phyloP scores from a whole-genome alignment of 345 rosid species.

The Alliaria petiolata region DNA sequence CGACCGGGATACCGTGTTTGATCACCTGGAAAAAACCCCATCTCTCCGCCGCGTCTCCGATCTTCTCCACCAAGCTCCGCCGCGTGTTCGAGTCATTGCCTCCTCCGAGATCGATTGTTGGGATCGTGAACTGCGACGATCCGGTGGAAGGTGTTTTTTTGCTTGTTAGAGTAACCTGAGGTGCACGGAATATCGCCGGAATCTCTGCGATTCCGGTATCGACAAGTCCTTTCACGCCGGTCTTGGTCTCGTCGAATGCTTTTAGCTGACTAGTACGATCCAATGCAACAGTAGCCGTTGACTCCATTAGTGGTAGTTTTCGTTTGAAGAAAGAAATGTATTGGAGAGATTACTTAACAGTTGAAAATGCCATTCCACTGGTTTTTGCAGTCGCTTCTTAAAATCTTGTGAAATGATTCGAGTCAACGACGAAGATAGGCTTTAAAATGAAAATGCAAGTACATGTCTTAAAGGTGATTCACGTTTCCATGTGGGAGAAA shows the following conservation, averaged over 20 bases:
- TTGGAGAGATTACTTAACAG: background rate
- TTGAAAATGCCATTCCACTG: no score
- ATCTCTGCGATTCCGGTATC: slow-evolving; percentile 35
- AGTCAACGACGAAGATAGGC: background rate
- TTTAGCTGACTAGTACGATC: slow-evolving; percentile 28
- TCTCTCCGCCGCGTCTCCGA: slow-evolving; percentile 30
- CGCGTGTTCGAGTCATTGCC: background rate
- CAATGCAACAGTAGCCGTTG: background rate
- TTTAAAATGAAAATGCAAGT: background rate
- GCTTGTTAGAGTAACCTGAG: background rate
- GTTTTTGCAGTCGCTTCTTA: background rate
- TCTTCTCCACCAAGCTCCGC: slow-evolving; percentile 16
- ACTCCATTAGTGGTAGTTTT: slow-evolving; percentile 15
- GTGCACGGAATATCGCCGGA: slow-evolving; percentile 36
- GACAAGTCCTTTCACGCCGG: slow-evolving; percentile 42
- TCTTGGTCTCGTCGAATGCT: slow-evolving; percentile 42
- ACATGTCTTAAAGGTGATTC: background rate
- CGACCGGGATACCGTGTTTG: slow-evolving; percentile 39
- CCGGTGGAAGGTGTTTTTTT: slow-evolving; percentile 10
- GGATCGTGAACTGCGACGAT: slow-evolving; percentile 24
- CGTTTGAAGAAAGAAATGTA: background rate
- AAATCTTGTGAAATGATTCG: background rate
- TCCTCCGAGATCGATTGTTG: slow-evolving; percentile 38
- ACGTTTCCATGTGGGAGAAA: background rate
- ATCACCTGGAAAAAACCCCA: slow-evolving; percentile 52